These are phyloP conservation scores for Malassezia cuniculi DNA, from an alignment of 1,284 basidiomycete species.

Conservation along the genomic window DNA sequence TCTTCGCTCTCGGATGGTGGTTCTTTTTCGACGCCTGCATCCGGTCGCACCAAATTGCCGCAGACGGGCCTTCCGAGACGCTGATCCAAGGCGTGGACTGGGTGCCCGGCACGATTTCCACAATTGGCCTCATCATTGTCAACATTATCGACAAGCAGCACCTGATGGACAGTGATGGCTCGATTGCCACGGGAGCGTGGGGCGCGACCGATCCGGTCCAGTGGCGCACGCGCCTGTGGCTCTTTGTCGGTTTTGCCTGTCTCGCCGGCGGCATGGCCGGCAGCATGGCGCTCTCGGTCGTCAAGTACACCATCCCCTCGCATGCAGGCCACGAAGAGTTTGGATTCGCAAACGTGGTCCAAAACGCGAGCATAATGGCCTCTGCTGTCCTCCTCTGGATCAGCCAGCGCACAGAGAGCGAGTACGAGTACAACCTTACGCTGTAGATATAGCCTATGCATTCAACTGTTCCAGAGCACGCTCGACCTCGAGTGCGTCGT, in stretches of 20 bases:
- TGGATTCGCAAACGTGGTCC: slow-evolving; percentile 83
- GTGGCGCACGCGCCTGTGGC: slow-evolving; percentile 72
- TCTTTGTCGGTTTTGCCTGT: slow-evolving; percentile 89
- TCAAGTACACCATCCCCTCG: slow-evolving; percentile 73
- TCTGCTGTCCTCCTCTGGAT: slow-evolving; percentile 73
- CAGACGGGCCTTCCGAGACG: slow-evolving; percentile 53
- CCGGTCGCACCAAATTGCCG: slow-evolving; percentile 55
- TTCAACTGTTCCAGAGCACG: slow-evolving; percentile 5
- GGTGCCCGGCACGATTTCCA: slow-evolving; percentile 85
- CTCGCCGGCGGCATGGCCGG: slow-evolving; percentile 93
- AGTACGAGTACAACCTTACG: slow-evolving; percentile 77
- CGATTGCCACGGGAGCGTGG: slow-evolving; percentile 20
- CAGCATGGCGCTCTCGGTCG: slow-evolving; percentile 71
- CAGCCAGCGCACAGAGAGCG: slow-evolving; percentile 62
- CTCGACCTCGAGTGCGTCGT: slow-evolving; percentile 13
- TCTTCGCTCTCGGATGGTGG: slow-evolving; percentile 88
- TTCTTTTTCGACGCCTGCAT: slow-evolving; percentile 88
- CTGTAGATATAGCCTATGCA: slow-evolving; percentile 49
- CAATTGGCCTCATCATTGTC: slow-evolving; percentile 81
- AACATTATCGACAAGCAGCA: slow-evolving; percentile 91
- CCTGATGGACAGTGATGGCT: slow-evolving; percentile 55
- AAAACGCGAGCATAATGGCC: slow-evolving; percentile 85
- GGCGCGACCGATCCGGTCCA: slow-evolving; percentile 55
- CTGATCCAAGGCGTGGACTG: slow-evolving; percentile 76
- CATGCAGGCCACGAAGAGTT: slow-evolving; percentile 75